Percentiles rank a stretch among this genome's conserved stretches.
phyloP scores from a whole-genome alignment of 2,329 filamentous ascomycete genomes.

The Salinomyces thailandicus region DNA sequence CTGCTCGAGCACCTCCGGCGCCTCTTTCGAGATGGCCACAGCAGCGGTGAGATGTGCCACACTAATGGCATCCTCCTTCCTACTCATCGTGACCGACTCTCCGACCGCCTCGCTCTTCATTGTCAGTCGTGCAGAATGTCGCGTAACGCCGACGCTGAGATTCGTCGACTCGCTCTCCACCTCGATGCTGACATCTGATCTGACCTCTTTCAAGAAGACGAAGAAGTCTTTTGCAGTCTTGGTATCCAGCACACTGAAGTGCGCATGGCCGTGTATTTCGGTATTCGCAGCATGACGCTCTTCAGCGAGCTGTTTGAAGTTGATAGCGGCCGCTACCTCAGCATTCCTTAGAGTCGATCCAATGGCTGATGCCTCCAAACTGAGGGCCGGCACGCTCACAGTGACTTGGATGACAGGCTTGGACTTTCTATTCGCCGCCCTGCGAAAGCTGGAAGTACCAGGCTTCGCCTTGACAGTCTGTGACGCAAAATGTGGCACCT shows the following conservation, averaged over 20 bases:
- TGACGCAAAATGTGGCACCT: slow-evolving; percentile 20
- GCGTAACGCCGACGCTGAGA: not conserved
- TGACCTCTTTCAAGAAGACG: slow-evolving; percentile 23
- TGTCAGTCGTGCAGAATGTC: slow-evolving; percentile 16
- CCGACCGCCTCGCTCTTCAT: slow-evolving; percentile 23
- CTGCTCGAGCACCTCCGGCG: slow-evolving; percentile 23
- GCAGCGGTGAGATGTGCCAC: slow-evolving; percentile 30
- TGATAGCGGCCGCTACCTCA: slow-evolving; percentile 28
- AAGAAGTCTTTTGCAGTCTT: slow-evolving; percentile 31
- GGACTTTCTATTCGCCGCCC: not conserved
- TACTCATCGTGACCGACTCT: slow-evolving; percentile 20
- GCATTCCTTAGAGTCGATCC: slow-evolving; percentile 21
- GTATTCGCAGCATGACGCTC: slow-evolving; percentile 15
- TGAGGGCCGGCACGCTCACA: slow-evolving; percentile 28
- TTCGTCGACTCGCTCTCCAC: slow-evolving; percentile 10
- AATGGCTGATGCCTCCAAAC: slow-evolving; percentile 23
- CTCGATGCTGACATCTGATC: slow-evolving; percentile 12
- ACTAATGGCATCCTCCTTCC: slow-evolving; percentile 27
- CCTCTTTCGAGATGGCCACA: slow-evolving; percentile 23
- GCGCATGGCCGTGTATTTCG: slow-evolving; percentile 12
- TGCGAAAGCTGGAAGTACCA: not conserved
- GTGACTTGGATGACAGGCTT: slow-evolving; percentile 12
- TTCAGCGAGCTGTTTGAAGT: slow-evolving; percentile 31
- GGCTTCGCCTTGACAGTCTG: slow-evolving; percentile 4
- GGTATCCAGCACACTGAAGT: slow-evolving; percentile 24